Evolutionary conservation across 2,329 filamentous ascomycete species (phyloP), one percentile per base, ranked within the genome.

Genomic region (Cladophialophora bantiana): DNA sequence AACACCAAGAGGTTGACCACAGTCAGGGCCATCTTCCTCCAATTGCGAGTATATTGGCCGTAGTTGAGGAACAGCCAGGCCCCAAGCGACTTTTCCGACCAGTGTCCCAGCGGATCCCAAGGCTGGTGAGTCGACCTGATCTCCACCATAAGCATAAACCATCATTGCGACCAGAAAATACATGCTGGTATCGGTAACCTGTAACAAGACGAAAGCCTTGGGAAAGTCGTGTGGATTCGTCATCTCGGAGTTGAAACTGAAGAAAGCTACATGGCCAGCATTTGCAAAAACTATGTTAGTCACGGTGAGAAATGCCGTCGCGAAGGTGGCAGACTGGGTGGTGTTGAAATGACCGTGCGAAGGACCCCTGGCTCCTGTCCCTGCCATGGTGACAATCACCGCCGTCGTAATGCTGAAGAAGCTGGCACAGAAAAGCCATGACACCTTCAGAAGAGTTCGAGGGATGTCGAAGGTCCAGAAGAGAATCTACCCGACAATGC

Each of bases 281-380:
- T 89, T 93, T 64, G 90, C 89, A 67, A 92, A 87, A 67, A 91
- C 83, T 61, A 93, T 92, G 79, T 91, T 91, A 73, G 82, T 83
- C 54, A 90, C 83, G 18, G 86, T 84, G 13, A 87, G 82, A 74
- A 90, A 89, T 20, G 81, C 87, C 53, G 85, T 81, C 54, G 81
- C 80, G 45, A 90, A 81, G 38, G 78, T 78, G 1, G 85, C 76
- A 1, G 81, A 69, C 20, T 78, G 77, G 13, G 78, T 76, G 20
- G 78, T 77, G 18, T 78, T 72, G 45, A 82, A 74, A 34, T 74
- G 75, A 6, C 71, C 73, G 94, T 93, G 52, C 15, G 66, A 53
- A 4, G 81, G 81, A 54, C 81, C 79, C 45, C 77, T 72, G 59
- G 90, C 77, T 3, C 87, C 88, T 4, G 90, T 86, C 7, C 83